Evolutionary conservation across 352 stramenopile species (phyloP), one percentile per base, ranked within the genome.

Genomic region (Phytophthora idaei): DNA sequence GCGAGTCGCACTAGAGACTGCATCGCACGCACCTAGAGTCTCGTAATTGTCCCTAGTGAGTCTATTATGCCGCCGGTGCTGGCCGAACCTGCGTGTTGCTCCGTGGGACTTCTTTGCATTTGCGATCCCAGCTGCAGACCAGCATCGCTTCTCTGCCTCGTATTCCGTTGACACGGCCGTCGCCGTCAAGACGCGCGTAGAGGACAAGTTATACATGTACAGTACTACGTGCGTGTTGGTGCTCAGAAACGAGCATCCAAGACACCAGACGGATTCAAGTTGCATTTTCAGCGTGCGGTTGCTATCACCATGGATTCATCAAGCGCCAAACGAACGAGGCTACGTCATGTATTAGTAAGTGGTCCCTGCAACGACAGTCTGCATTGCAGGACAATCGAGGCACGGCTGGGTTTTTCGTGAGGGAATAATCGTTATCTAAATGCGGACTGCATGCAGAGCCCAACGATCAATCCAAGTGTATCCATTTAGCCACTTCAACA

Each of bases 191-290:
- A 47, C 21, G 31, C 5, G 29, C 14, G 15, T 55, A 55, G 15
- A 42, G 29, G 21, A 32, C 44, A 50, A 50, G 21, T 27, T 50
- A 9, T 12, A 37, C 32, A 37, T 34, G 29, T 48, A 10, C 21
- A 21, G 21, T 21, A 21, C 21, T 21, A 21, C 42, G 21, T n/a
- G 12, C 3, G 44, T 15, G 46, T 11, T 37, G 27, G 27, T 4
- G 6, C 29, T 55, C 48, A 31, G 14, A 28, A 42, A 17, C 32
- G n/a, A 55, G 48, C 48, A 56, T 45, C 14, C 12, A 55, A 42
- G 44, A 45, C 36, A 32, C 32, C 66, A 74, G 53, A 17, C 36
- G 53, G 8, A 45, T 11, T 58, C 53, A 45, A 53, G 66, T 53
- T 45, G 36, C n/a, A 28, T 44, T 28, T 44, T 12, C 9, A 4